Evolutionary conservation across 2,329 filamentous ascomycete genomes (phyloP).

Genomic region (Lachnum nothofagi): DNA sequence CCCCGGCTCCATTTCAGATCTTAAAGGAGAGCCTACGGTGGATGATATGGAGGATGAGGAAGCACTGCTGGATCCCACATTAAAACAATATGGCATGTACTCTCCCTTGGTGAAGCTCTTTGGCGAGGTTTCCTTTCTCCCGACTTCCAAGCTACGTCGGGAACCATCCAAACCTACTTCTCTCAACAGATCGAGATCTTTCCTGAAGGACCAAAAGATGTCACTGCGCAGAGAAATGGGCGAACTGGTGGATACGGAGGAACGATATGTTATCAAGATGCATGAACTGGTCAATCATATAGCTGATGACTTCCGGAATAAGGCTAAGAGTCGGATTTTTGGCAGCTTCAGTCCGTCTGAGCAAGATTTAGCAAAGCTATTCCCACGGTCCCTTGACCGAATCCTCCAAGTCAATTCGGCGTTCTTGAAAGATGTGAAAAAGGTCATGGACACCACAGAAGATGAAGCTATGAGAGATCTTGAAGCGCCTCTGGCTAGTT

Average conservation of each 20-base stretch:
- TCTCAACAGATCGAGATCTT: conserved; percentile 70
- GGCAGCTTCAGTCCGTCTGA: conserved; percentile 67
- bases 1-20: conserved; percentile 62
- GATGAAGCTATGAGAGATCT: conserved; percentile 74
- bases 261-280: conserved; percentile 85
- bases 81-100: conserved; percentile 72
- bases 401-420: conserved; percentile 77
- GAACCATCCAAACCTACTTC: conserved; percentile 83
- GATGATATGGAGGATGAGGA: conserved; percentile 60
- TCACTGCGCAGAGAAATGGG: conserved; percentile 81
- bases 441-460: conserved; percentile 76
- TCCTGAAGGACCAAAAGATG: conserved; percentile 76
- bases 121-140: conserved; percentile 79
- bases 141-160: conserved; percentile 76
- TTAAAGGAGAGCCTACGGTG: conserved; percentile 56
- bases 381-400: conserved; percentile 72
- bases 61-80: conserved; percentile 52
- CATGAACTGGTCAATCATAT: conserved; percentile 77
- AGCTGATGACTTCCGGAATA: conserved; percentile 71
- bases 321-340: conserved; percentile 53
- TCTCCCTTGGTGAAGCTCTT: conserved; percentile 71
- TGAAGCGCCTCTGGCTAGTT: conserved; percentile 51
- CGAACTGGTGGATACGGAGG: conserved; percentile 88
- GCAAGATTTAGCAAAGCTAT: conserved; percentile 68
- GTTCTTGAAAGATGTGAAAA: conserved; percentile 72